Base-by-base conservation (phyloP, 2,329 filamentous ascomycete species). In the Aspergillus awamori region DNA sequence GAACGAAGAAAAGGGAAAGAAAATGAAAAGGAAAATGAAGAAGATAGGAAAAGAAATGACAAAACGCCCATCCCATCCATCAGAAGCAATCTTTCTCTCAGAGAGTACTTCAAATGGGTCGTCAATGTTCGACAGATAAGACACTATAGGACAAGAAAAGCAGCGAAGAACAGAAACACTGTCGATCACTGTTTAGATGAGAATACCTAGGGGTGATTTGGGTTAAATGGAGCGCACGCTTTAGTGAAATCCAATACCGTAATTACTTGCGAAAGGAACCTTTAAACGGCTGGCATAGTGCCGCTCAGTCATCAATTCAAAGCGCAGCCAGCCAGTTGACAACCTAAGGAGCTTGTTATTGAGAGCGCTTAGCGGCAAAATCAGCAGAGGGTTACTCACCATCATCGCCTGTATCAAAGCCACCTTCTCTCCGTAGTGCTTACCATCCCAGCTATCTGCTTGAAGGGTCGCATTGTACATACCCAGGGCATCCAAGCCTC, bases 401-500 rank as follows among this genome's bases (percentile, higher is more conserved):
- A 79, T 79, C 77, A 79, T 78, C 45, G 77, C 79, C 65, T 80
- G 75, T 39, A 80, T 76, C 61, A 81, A 59, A 7, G 74, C 74
- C 24, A 80, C 76, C 56, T 72, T 75, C 61, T 76, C 73, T 3
- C 75, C 77, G 65, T 77, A 80, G 55, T 65, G 65, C 52, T 69
- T 67, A 2, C 77, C 78, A 66, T 79, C 77, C 67, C 65, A 73
- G 57, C 73, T 77, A 10, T 66, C 69, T 11, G 76, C 77, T 61
- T 80, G 77, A 39, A 79, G 61, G 0, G 78, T 81, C 54, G 77
- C 67, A 67, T 81, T 81, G 64, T 76, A 81, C 73, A 81, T 73
- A 8, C 73, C 73, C 55, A 82, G 63, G 17, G 76, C 67, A 53
- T 81, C 80, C 59, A 80, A 69, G 20, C 74, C 73, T 59, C 71